Percentiles rank a stretch among this genome's conserved stretches.
Evolutionary conservation across 257 asterid species (phyloP).

Genomic region (Jaltomata sinuosa): DNA sequence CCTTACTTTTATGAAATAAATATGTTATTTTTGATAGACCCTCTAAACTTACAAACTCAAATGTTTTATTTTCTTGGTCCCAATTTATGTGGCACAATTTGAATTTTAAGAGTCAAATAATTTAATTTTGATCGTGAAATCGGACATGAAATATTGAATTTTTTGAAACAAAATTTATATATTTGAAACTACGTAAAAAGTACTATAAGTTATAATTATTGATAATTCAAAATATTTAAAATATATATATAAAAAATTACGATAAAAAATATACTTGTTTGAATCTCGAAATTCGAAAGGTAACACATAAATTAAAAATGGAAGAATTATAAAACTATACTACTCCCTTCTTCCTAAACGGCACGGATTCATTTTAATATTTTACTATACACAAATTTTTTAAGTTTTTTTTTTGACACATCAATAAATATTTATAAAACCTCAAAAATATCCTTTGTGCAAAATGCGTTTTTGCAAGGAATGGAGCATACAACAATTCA

Average conservation of each 20-base stretch:
- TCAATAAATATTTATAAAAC: neutral
- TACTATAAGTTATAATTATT: too few relatives aligned
- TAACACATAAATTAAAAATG: too few relatives aligned
- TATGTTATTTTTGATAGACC: neutral
- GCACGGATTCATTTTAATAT: neutral
- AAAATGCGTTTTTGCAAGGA: neutral
- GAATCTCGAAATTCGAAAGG: too few relatives aligned
- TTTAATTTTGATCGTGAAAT: too few relatives aligned
- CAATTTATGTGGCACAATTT: neutral
- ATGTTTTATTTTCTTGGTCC: accelerated
- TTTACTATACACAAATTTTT: neutral
- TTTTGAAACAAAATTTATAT: too few relatives aligned
- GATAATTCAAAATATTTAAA: too few relatives aligned
- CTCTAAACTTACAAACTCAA: neutral
- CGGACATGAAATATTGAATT: too few relatives aligned
- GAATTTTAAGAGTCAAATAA: neutral
- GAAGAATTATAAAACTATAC: too few relatives aligned
- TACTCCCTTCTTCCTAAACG: neutral
- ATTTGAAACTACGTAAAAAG: too few relatives aligned
- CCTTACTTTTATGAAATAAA: neutral
- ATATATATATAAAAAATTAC: too few relatives aligned
- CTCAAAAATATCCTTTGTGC: neutral
- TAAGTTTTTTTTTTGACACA: neutral
- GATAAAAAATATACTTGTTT: too few relatives aligned
- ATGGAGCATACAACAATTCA: neutral